Percentiles rank a stretch among this genome's conserved stretches.
Conservation (phyloP, 2,329 filamentous ascomycete species). For the Tolypocladium album region DNA sequence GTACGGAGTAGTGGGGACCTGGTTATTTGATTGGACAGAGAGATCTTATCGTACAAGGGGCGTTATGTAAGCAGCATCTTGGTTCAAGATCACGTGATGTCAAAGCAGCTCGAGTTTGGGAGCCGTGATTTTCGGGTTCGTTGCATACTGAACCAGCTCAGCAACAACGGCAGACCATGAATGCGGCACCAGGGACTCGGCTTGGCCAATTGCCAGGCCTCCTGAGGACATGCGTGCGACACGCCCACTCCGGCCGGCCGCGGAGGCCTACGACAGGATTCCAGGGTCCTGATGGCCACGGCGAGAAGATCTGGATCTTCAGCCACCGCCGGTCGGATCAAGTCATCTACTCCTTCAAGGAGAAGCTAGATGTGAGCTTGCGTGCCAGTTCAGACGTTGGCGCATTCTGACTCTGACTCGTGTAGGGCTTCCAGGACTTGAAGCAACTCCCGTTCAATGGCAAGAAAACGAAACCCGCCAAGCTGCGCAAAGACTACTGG, state of each 20-base stretch:
- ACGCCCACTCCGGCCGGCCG: constrained; percentile 16
- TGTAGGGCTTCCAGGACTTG: constrained; percentile 31
- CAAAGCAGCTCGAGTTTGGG: constrained; percentile 1
- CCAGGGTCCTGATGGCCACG: constrained; percentile 29
- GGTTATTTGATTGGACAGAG: constrained; percentile 8
- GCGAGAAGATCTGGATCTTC: constrained; percentile 48
- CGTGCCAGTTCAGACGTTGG: not conserved
- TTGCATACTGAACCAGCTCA: constrained; percentile 2
- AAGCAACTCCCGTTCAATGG: constrained; percentile 54
- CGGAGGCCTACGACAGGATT: constrained; percentile 13
- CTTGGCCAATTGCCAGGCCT: constrained; percentile 32
- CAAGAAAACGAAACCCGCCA: constrained; percentile 54
- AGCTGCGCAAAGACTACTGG: constrained; percentile 60
- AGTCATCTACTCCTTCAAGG: constrained; percentile 40
- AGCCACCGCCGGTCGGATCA: constrained; percentile 37
- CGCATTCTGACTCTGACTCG: not conserved
- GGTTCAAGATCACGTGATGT: constrained; percentile 12
- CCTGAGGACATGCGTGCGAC: constrained; percentile 29
- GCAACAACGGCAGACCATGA: constrained; percentile 22
- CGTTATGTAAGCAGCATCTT: not conserved
- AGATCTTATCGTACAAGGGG: constrained; percentile 18
- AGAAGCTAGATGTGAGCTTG: constrained; percentile 33
- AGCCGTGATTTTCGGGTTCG: constrained; percentile 7
- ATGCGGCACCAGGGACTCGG: constrained; percentile 20
- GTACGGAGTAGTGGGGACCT: constrained; percentile 13